Evolutionary conservation across 176 grass and related monocot species (phyloP).

Genomic region (Tillandsia fasciculata): DNA sequence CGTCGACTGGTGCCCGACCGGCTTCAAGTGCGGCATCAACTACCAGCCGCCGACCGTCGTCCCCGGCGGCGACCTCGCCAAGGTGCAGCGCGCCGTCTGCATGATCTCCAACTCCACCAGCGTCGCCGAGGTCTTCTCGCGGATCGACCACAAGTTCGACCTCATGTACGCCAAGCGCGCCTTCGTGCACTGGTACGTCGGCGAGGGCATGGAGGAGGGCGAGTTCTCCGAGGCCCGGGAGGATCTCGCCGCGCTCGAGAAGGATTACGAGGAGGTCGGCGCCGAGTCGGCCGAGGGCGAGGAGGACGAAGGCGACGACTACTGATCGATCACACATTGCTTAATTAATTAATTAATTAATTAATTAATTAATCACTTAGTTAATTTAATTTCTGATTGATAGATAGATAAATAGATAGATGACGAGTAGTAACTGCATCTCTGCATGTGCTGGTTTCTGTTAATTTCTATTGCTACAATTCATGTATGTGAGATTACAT

Average conservation of each 20-base stretch:
- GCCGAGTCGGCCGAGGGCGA: slow-evolving; percentile 3
- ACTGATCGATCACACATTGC: not conserved
- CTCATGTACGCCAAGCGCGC: slow-evolving; percentile 17
- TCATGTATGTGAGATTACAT: too few relatives aligned
- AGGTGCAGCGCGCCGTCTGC: slow-evolving; percentile 17
- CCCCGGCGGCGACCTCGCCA: slow-evolving; percentile 12
- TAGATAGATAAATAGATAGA: too few relatives aligned
- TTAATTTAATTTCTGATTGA: too few relatives aligned
- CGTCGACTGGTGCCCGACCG: slow-evolving; percentile 14
- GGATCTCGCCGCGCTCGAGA: slow-evolving; percentile 10
- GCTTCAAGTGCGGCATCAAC: slow-evolving; percentile 14
- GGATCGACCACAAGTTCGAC: slow-evolving; percentile 18
- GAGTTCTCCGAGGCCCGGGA: slow-evolving; percentile 11
- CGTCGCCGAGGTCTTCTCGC: slow-evolving; percentile 11
- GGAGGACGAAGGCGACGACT: slow-evolving; percentile 7
- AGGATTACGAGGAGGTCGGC: slow-evolving; percentile 15
- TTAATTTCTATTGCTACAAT: too few relatives aligned
- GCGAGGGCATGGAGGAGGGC: slow-evolving; percentile 16
- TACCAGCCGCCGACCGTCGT: slow-evolving; percentile 14
- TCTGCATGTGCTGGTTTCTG: too few relatives aligned
- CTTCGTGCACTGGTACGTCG: slow-evolving; percentile 17
- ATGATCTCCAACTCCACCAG: slow-evolving; percentile 22
- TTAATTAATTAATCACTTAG: too few relatives aligned
- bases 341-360: too few relatives aligned
- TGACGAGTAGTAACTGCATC: too few relatives aligned